A percentile compares a stretch with the other conserved stretches of the same genome.
These are phyloP conservation scores for Termitomyces sp. DNA, from an alignment of 1,284 basidiomycete genomes.

Conservation along the genomic window DNA sequence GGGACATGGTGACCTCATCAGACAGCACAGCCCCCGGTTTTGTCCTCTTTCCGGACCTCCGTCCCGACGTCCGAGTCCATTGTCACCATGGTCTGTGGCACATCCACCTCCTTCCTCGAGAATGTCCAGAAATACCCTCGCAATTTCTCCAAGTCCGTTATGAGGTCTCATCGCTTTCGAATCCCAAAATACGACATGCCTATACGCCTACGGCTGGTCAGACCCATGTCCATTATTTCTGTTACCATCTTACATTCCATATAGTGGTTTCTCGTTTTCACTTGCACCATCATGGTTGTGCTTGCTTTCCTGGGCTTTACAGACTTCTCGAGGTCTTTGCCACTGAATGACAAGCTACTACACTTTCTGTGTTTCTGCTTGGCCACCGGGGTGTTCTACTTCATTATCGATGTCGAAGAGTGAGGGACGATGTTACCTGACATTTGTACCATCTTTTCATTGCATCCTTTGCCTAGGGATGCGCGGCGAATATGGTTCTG, in stretches of 20 bases:
- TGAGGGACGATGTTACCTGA: slow-evolving; percentile 30
- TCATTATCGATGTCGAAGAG: slow-evolving; percentile 86
- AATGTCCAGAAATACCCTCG: slow-evolving; percentile 21
- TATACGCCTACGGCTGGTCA: slow-evolving; percentile 66
- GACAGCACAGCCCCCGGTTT: slow-evolving; percentile 9
- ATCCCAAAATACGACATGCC: slow-evolving; percentile 68
- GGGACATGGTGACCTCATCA: slow-evolving; percentile 35
- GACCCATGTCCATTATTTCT: slow-evolving; percentile 22
- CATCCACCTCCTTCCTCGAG: slow-evolving; percentile 13
- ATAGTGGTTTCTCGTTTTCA: slow-evolving; percentile 74
- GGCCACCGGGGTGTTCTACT: slow-evolving; percentile 81
- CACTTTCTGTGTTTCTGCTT: slow-evolving; percentile 79
- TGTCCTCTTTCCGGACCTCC: background rate
- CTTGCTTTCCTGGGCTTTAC: slow-evolving; percentile 74
- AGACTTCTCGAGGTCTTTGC: slow-evolving; percentile 57
- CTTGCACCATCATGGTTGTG: slow-evolving; percentile 55
- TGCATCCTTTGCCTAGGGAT: slow-evolving; percentile 38
- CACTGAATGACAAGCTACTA: slow-evolving; percentile 78
- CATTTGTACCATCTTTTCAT: background rate
- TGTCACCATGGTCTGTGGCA: slow-evolving; percentile 8
- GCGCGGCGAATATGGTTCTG: slow-evolving; percentile 79
- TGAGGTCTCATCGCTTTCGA: slow-evolving; percentile 38
- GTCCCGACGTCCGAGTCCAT: background rate
- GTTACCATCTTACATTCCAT: slow-evolving; percentile 10
- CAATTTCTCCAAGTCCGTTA: slow-evolving; percentile 28